phyloP scores from a whole-genome alignment of 768 basidiomycete species.

The Mycena vitilis region DNA sequence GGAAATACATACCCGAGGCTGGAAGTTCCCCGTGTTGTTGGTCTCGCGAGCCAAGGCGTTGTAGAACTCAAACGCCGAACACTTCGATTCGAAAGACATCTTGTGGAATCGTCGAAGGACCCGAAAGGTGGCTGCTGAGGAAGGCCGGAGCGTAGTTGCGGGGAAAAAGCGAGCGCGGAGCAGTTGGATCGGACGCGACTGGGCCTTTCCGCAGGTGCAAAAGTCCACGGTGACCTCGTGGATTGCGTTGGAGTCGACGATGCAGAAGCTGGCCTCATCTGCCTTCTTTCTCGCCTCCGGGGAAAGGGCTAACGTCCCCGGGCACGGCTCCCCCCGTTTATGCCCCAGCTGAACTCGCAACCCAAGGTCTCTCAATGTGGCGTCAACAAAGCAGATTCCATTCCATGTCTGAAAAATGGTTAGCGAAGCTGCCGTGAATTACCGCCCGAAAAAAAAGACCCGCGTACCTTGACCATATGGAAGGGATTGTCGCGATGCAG shows the following conservation, averaged over 20 bases:
- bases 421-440: no score
- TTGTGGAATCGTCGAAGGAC: slow-evolving; percentile 47
- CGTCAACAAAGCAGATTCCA: slow-evolving; percentile 15
- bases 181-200: slow-evolving; percentile 44
- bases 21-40: slow-evolving; percentile 44
- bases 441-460: not conserved
- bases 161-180: slow-evolving; percentile 46
- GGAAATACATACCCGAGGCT: slow-evolving; percentile 29
- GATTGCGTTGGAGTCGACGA: slow-evolving; percentile 42
- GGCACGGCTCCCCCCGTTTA: slow-evolving; percentile 31
- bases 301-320: not conserved
- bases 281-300: slow-evolving; percentile 16
- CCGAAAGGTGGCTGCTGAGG: slow-evolving; percentile 45
- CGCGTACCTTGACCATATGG: slow-evolving; percentile 7
- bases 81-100: slow-evolving; percentile 46
- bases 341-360: slow-evolving; percentile 41
- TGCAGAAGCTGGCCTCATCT: slow-evolving; percentile 38
- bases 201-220: slow-evolving; percentile 44
- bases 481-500: slow-evolving; percentile 12
- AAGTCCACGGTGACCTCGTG: slow-evolving; percentile 45
- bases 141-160: slow-evolving; percentile 42
- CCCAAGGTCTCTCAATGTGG: slow-evolving; percentile 30
- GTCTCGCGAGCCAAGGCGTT: slow-evolving; percentile 38
- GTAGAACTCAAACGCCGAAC: slow-evolving; percentile 48
- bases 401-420: slow-evolving; percentile 4